Percentiles rank a stretch among this genome's conserved stretches.
These are phyloP conservation scores for Cenchrus purpureus DNA, from an alignment of 176 grass and related monocot genomes.

Conservation along the genomic window DNA sequence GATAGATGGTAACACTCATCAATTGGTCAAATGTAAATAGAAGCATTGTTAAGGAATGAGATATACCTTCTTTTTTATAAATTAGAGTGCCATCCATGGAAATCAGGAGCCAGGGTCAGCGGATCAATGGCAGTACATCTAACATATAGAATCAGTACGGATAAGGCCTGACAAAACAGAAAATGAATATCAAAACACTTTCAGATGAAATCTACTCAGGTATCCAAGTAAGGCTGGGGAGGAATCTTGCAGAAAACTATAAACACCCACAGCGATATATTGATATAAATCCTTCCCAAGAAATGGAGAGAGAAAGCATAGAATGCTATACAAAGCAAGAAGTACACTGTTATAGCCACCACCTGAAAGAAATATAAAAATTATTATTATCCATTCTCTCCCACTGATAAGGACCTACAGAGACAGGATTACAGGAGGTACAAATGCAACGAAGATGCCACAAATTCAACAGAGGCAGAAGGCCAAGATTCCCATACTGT, in stretches of 20 bases:
- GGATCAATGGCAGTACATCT: conserved; percentile 97
- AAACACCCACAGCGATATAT: conserved; percentile 73
- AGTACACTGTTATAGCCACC: conserved; percentile 96
- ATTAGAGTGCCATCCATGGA: conserved; percentile 63
- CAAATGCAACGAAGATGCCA: background rate
- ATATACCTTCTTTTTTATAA: conserved; percentile 63
- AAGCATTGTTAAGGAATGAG: conserved; percentile 32
- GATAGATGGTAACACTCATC: conserved; percentile 42
- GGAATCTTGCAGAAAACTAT: conserved; percentile 75
- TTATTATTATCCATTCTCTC: background rate
- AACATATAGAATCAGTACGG: conserved; percentile 82
- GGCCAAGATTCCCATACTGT: background rate
- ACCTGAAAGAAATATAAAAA: conserved; percentile 55
- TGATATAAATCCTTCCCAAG: conserved; percentile 72
- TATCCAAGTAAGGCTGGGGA: background rate
- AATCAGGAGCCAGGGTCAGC: conserved; percentile 83
- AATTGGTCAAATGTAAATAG: conserved; percentile 34
- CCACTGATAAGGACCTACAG: background rate
- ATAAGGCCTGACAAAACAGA: conserved; percentile 69
- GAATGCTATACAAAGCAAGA: conserved; percentile 91
- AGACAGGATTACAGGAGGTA: background rate
- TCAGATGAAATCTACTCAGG: conserved; percentile 18
- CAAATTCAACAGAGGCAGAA: conserved; percentile 1
- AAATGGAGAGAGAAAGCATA: conserved; percentile 98
- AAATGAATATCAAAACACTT: conserved; percentile 35